Conservation (phyloP, 371 early-diverging fungal species). For the Mortierella sp. region DNA sequence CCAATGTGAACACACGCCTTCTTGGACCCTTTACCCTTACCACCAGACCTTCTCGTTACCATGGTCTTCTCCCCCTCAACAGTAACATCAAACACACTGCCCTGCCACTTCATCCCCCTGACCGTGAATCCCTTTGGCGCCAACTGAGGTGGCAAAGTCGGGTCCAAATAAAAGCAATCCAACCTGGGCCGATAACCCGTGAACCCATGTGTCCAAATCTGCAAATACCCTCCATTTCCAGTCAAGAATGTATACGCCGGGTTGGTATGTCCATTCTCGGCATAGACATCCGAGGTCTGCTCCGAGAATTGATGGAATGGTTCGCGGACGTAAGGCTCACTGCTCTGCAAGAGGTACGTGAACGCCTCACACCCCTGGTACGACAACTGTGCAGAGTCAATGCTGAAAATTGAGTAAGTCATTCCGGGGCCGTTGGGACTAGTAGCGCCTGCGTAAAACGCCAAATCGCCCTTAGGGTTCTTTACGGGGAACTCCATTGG, state of each 20-base stretch:
- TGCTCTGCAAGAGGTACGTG: slow-evolving; percentile 47
- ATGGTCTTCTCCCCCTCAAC: slow-evolving; percentile 29
- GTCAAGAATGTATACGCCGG: slow-evolving; percentile 55
- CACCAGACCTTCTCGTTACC: slow-evolving; percentile 34
- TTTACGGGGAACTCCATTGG: slow-evolving; percentile 39
- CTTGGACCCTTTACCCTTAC: not conserved
- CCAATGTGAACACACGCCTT: slow-evolving; percentile 41
- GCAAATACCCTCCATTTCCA: slow-evolving; percentile 51
- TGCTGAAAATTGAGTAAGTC: slow-evolving; percentile 55
- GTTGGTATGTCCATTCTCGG: slow-evolving; percentile 48
- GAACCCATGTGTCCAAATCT: slow-evolving; percentile 52
- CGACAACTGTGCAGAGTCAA: slow-evolving; percentile 42
- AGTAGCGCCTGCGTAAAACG: slow-evolving; percentile 49
- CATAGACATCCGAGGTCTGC: slow-evolving; percentile 40
- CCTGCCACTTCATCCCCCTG: slow-evolving; percentile 55
- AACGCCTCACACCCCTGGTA: slow-evolving; percentile 50
- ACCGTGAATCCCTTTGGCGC: slow-evolving; percentile 46
- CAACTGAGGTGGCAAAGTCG: slow-evolving; percentile 46
- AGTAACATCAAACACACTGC: slow-evolving; percentile 50
- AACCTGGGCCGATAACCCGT: slow-evolving; percentile 46
- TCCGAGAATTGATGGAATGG: slow-evolving; percentile 53
- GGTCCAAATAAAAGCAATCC: slow-evolving; percentile 54
- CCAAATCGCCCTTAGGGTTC: slow-evolving; percentile 31
- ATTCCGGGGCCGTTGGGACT: slow-evolving; percentile 54
- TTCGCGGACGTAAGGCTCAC: slow-evolving; percentile 49